phyloP scores from a whole-genome alignment of 148 eudicot species.

The Rhododendron simsii region DNA sequence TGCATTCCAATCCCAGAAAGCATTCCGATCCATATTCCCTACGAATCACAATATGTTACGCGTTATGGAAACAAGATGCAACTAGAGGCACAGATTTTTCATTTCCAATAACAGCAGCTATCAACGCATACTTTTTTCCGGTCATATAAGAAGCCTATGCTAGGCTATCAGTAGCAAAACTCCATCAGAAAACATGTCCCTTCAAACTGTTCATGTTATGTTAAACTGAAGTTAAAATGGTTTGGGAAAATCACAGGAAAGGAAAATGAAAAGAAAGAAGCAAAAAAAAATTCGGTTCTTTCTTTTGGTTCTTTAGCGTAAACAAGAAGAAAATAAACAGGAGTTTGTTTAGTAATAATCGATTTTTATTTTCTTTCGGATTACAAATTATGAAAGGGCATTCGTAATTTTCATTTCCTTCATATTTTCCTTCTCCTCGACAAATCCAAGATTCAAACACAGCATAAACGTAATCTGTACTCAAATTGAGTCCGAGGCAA shows the following conservation, averaged over 20 bases:
- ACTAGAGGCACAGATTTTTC: neutral
- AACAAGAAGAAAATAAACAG: neutral
- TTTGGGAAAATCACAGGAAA: neutral
- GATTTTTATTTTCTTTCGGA: neutral
- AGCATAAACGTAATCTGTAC: neutral
- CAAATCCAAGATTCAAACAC: neutral
- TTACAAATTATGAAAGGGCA: neutral
- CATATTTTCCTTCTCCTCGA: neutral
- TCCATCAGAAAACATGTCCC: neutral
- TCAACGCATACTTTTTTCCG: neutral
- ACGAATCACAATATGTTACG: neutral
- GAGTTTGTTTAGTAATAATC: neutral
- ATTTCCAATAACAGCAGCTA: neutral
- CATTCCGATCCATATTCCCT: slow-evolving; percentile 79
- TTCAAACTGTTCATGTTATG: neutral
- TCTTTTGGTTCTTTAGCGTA: neutral
- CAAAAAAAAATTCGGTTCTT: neutral
- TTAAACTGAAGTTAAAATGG: neutral
- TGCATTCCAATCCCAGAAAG: slow-evolving; percentile 49
- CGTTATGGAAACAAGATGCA: neutral
- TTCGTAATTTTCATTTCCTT: neutral
- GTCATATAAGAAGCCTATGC: neutral
- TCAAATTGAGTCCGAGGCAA: neutral
- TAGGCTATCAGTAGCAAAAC: neutral
- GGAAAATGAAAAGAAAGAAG: neutral